A percentile compares a stretch with the other conserved stretches of the same genome.
Evolutionary conservation across 2,329 filamentous ascomycete species (phyloP).

Genomic region (Colletotrichum chlorophyti): DNA sequence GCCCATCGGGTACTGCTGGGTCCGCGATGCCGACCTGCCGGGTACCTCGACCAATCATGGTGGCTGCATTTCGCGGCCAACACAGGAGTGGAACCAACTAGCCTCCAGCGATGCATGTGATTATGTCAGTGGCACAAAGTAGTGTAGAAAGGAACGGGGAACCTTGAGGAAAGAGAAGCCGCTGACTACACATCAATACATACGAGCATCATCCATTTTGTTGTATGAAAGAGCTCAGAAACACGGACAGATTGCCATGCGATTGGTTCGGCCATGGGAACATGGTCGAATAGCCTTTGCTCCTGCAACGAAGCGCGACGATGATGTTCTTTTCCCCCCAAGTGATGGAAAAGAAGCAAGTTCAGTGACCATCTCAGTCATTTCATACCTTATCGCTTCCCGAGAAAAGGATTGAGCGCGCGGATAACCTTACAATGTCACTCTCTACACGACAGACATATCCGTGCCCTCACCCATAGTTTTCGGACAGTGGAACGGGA

Average conservation of each 20-base stretch:
- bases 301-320: neutral
- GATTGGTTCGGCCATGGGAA: slow-evolving; percentile 11
- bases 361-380: too few relatives aligned
- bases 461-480: slow-evolving; percentile 2
- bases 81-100: neutral
- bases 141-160: slow-evolving; percentile 1
- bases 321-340: too few relatives aligned
- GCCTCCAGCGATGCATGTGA: slow-evolving; percentile 12
- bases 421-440: too few relatives aligned
- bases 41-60: slow-evolving; percentile 8
- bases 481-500: neutral
- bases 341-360: neutral
- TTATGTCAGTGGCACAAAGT: slow-evolving; percentile 22
- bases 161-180: neutral
- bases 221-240: too few relatives aligned
- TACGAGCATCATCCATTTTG: neutral
- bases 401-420: too few relatives aligned
- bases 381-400: too few relatives aligned
- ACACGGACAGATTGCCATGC: neutral
- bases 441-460: neutral
- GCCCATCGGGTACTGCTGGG: slow-evolving; percentile 19
- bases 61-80: neutral
- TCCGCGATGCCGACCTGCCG: slow-evolving; percentile 10
- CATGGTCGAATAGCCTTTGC: too few relatives aligned
- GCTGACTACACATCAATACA: slow-evolving; percentile 16